Evolutionary conservation across 108 stramenopile species (phyloP).

Genomic region (Nannochloropsis gaditana): DNA sequence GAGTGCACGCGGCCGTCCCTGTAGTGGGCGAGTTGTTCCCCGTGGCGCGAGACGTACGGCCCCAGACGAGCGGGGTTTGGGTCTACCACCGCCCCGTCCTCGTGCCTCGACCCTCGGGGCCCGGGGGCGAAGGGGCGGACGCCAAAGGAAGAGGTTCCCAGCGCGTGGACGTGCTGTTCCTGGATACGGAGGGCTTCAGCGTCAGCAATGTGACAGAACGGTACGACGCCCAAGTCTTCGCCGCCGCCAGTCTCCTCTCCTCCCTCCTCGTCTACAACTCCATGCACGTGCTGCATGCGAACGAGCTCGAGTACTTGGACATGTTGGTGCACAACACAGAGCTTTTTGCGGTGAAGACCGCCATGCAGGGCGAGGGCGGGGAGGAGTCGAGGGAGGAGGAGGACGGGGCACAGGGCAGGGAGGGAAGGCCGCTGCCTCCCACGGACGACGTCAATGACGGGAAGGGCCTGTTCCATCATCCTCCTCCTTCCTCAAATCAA

Average conservation of each 20-base stretch:
- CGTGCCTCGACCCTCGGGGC: not conserved
- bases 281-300: conserved; percentile 36
- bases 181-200: conserved; percentile 48
- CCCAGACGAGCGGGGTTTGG: not conserved
- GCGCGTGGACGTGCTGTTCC: conserved; percentile 23
- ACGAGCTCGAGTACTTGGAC: conserved; percentile 31
- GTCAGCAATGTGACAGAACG: conserved; percentile 24
- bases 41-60: not conserved
- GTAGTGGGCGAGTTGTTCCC: not conserved
- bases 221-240: conserved; percentile 37
- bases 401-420: not conserved
- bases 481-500: too few relatives aligned
- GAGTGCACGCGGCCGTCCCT: not conserved
- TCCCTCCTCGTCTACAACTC: conserved; percentile 43
- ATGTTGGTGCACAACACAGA: conserved; percentile 38
- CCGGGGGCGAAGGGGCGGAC: not conserved
- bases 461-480: too few relatives aligned
- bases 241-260: conserved; percentile 31
- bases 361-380: not conserved
- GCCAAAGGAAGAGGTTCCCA: not conserved
- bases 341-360: conserved; percentile 24
- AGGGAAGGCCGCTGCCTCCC: not conserved
- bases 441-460: too few relatives aligned
- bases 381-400: not conserved
- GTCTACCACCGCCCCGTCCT: not conserved